Percentiles rank a stretch among this genome's conserved stretches.
Conservation (phyloP, 495 filamentous ascomycete species). For the Hypoxylon subgilvum region DNA sequence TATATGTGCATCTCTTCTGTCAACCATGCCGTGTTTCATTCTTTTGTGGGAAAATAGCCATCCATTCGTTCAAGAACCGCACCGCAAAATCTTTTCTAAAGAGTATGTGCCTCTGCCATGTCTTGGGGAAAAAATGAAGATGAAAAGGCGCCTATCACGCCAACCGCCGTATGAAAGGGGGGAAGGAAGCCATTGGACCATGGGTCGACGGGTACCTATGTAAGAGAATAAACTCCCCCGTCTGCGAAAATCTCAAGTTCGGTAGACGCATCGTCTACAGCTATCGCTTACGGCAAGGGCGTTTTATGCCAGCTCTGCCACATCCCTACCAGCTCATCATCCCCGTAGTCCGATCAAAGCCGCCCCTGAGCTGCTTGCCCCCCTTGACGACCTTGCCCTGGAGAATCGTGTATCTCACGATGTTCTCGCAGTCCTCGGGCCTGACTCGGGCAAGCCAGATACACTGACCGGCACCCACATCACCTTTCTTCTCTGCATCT, state of each 20-base stretch:
- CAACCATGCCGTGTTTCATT: no score
- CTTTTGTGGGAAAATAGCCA: not conserved
- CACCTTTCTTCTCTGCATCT: conserved; percentile 42
- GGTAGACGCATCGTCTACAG: no score
- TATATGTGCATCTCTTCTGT: no score
- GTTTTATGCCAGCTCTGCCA: no score
- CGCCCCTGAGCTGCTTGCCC: conserved; percentile 79
- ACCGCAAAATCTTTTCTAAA: conserved; percentile 4
- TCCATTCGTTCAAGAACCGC: not conserved
- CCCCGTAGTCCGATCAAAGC: conserved; percentile 82
- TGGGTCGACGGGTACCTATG: no score
- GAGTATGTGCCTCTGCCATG: no score
- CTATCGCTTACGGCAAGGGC: no score
- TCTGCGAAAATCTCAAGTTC: no score
- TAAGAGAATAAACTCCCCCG: no score
- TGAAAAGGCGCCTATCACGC: conserved; percentile 3
- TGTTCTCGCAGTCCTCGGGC: conserved; percentile 93
- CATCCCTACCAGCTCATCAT: conserved; percentile 91
- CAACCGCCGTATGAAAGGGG: not conserved
- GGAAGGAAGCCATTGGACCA: not conserved
- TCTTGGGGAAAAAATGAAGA: not conserved
- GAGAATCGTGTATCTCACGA: conserved; percentile 85
- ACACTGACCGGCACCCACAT: conserved; percentile 76
- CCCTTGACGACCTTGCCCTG: conserved; percentile 95
- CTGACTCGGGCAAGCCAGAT: conserved; percentile 91